A percentile compares a stretch with the other conserved stretches of the same genome.
phyloP scores from a whole-genome alignment of 768 basidiomycete genomes.

The Pleurotus tuoliensis region DNA sequence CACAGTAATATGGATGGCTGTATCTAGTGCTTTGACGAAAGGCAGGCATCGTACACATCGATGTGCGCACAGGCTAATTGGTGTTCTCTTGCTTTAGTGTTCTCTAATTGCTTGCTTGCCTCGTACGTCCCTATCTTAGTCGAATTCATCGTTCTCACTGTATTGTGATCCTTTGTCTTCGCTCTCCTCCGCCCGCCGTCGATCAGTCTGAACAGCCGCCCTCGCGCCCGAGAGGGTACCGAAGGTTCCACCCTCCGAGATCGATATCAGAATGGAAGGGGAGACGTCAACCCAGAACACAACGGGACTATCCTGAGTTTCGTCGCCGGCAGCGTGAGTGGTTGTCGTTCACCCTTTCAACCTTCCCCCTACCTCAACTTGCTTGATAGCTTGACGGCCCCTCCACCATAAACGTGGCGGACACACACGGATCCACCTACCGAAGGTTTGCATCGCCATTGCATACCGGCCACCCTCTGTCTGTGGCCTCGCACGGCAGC shows the following conservation, averaged over 20 bases:
- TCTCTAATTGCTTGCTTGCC: background rate
- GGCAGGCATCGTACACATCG: background rate
- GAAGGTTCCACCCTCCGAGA: background rate
- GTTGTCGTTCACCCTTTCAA: no score
- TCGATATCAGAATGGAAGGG: background rate
- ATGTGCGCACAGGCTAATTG: background rate
- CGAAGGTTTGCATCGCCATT: no score
- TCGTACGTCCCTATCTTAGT: background rate
- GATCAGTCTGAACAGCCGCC: background rate
- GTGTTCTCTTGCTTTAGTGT: background rate
- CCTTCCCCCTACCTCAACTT: no score
- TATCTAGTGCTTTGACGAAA: constrained; percentile 4
- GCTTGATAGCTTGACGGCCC: no score
- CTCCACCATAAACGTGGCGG: no score
- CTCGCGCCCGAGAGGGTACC: background rate
- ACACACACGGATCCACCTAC: no score
- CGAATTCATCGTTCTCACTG: background rate
- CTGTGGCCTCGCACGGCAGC: no score
- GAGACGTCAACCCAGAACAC: background rate
- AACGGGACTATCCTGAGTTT: background rate
- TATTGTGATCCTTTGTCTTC: background rate
- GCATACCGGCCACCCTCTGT: no score
- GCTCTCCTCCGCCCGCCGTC: no score
- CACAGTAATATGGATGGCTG: constrained; percentile 4
- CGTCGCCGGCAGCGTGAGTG: background rate